A percentile compares a stretch with the other conserved stretches of the same genome.
Conservation (phyloP, 352 stramenopile species). For the Phytophthora crassamura region DNA sequence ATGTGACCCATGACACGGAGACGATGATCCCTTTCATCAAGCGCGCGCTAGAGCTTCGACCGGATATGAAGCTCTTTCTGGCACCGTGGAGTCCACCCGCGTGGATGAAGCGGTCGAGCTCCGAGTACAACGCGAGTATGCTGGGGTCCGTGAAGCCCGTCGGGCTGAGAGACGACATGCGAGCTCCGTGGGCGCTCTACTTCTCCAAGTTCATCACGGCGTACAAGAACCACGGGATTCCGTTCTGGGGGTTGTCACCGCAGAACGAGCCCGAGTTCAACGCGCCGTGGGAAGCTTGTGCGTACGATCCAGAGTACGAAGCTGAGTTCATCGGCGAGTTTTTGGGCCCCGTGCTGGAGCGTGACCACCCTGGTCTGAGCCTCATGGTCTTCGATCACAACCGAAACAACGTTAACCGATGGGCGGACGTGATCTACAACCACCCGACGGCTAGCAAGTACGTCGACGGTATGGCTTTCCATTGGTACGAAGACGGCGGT, state of each 20-base stretch:
- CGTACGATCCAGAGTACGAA: constrained; percentile 61
- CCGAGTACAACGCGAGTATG: constrained; percentile 70
- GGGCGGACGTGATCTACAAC: constrained; percentile 76
- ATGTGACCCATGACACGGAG: constrained; percentile 79
- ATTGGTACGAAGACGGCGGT: constrained; percentile 80
- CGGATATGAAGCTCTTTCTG: constrained; percentile 84
- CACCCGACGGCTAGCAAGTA: constrained; percentile 69
- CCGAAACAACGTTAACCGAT: constrained; percentile 78
- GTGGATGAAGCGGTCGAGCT: constrained; percentile 82
- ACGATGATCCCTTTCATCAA: constrained; percentile 89
- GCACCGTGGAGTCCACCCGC: constrained; percentile 90
- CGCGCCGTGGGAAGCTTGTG: constrained; percentile 77
- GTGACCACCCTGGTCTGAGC: too few species aligned
- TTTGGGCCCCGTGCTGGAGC: constrained; percentile 80
- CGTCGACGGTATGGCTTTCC: constrained; percentile 92
- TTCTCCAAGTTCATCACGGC: constrained; percentile 93
- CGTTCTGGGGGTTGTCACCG: constrained; percentile 90
- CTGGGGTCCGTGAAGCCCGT: constrained; percentile 61
- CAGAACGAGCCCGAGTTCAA: constrained; percentile 92
- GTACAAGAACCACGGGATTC: constrained; percentile 87
- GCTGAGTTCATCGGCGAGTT: constrained; percentile 79
- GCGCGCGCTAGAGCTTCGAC: constrained; percentile 62
- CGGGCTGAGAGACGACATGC: constrained; percentile 58
- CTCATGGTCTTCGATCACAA: constrained; percentile 95
- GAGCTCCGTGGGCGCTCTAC: constrained; percentile 87